Evolutionary conservation across 179 eudicot species (phyloP), one percentile per base, ranked within the genome.

Genomic region (Patellifolia procumbens): DNA sequence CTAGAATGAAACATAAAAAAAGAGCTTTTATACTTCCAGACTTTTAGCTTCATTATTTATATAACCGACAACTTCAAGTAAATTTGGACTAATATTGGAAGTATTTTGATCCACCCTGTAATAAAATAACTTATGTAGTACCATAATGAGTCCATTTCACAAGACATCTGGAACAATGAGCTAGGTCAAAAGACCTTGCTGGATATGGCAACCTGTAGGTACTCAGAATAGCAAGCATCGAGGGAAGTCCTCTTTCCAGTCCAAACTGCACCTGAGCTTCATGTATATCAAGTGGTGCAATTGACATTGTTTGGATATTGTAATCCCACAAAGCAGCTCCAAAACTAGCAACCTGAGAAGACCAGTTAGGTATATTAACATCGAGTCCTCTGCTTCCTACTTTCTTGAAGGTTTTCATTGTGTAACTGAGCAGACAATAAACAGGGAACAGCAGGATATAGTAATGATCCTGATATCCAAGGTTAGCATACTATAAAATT

Each of bases 251-350:
- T 79, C 97, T 79, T 74, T 91, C 94, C 45, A 91, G 56, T 51
- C 94, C 94, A 76, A 91, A 90, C 75, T 91, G 97, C 68, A 91
- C 96, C 74, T 91, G 96, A 73, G 91, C 89, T 84, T 91, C 93
- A 51, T 91, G 93, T 72, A 83, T 81, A 77, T 91, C 97, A 32
- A 86, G 80, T 13, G 97, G 97, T 24, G 97, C 97, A 43, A 91
- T 7, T 29, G 97, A 91, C 85, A 91, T 84, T 74, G 97, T 84
- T 46, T 90, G 61, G 31, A 91, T 88, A 62, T 84, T 82, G 70
- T 81, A 82, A 13, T 85, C 93, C 76, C 85, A 64, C 77, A 91
- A 82, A 28, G 85, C 83, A 35, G 88, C 94, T 78, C 88, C 97
- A 83, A 87, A 90, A 79, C 92, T 88, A 60, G 92, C 97, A 73